Evolutionary conservation across 2,329 filamentous ascomycete species (phyloP).

Genomic region (Fusarium tupiense): DNA sequence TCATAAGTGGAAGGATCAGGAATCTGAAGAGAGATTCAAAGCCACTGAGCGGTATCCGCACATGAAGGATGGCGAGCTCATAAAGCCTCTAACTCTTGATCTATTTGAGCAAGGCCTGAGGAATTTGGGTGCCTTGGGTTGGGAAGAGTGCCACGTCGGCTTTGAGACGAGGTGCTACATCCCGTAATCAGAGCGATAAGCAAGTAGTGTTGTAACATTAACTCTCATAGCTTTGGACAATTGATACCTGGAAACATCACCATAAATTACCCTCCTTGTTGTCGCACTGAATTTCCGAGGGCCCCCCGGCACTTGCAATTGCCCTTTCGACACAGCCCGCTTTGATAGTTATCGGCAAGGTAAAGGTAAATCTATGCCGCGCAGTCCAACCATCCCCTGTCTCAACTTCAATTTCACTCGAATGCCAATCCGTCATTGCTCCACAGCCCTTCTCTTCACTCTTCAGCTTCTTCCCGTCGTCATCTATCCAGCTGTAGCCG

Average conservation of each 20-base stretch:
- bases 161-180: fast-evolving
- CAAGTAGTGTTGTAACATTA: neutral
- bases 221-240: fast-evolving
- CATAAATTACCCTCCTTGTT: neutral
- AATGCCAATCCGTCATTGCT: neutral
- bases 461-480: neutral
- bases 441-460: neutral
- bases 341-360: neutral
- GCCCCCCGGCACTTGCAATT: neutral
- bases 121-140: neutral
- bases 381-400: neutral
- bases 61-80: neutral
- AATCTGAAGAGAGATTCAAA: neutral
- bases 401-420: neutral
- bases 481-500: neutral
- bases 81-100: neutral
- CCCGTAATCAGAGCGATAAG: neutral
- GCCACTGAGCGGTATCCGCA: neutral
- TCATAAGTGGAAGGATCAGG: neutral
- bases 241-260: fast-evolving
- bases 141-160: fast-evolving
- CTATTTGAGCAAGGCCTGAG: neutral
- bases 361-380: neutral
- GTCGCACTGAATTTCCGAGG: neutral
- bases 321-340: neutral